Base-by-base conservation (phyloP, 2,329 filamentous ascomycete genomes). In the Ceratocystis smalleyi region DNA sequence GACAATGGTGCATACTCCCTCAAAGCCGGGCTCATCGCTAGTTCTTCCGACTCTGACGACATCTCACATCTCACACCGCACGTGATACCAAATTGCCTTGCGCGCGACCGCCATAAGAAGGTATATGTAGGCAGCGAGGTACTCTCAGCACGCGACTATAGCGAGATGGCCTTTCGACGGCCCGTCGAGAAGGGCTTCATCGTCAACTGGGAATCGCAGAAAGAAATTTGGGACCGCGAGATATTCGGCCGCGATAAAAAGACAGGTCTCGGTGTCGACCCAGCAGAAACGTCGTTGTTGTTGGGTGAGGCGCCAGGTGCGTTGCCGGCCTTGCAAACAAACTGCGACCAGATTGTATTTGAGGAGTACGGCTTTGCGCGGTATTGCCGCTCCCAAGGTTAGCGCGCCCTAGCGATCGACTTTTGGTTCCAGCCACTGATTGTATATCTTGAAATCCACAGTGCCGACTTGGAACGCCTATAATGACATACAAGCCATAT, bases 331-430 rank as follows among this genome's bases (percentile, higher is more conserved):
- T 76, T 99, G 68, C 91, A 96, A 74, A 83, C 86, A 47, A 94
- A 96, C 72, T 91, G 89, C 69, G 94, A 99, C 71, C 92, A 99
- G 77, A 90, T 99, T 71, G 83, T 97, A 1, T 97, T 99, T 77
- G 94, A 99, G 72, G 91, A 97, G 72, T 99, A 94, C 76, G 89
- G 89, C 1, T 99, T 99, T 74, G 83, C 86, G 10, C 87, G 88
- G 69, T 95, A 95, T 75, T 87, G 87, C 68, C 83, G 94, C 67
- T 85, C 83, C 65, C 77, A 88, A 68, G 88, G 88, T 83, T 73
- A 66, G 77, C 69, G 43, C 22, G 4, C 19, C 12, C 12, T 15
- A 7, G 17, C 27, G 32, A 5, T 10, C 19, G 17, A n/a, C n/a
- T 4, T 35, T 27, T 17, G 4, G 1, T 17, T 17, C n/a, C n/a